Base-by-base conservation (phyloP, 805 yeast species). In the Pichia deserticola region DNA sequence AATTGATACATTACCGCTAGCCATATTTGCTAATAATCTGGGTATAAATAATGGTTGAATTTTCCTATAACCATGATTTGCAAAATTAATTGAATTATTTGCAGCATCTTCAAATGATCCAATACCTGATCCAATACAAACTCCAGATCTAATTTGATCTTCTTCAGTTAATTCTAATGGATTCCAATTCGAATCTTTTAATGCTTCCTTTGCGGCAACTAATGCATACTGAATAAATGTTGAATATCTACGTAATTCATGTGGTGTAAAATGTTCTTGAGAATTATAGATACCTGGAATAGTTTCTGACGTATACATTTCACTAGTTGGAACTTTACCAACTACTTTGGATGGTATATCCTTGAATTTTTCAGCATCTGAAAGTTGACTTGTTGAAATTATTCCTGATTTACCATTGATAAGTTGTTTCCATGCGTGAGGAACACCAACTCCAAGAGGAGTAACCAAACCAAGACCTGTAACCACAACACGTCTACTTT, bases 41-140 rank as follows among this genome's bases (percentile, higher is more conserved):
- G 99, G 98, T 6, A 93, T 81, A 63, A 92, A 86, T 49, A 89
- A 64, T 1, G 99, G 99, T 44, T 88, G 86, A 3, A 89, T 81
- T 54, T 79, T 81, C 51, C 82, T 77, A 62, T 84, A 85, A 0
- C 86, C 85, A n/a, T 15, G 12, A 29, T 53, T 42, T 8, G 70
- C 67, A 4, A 60, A 55, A 20, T 64, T 59, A 12, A 79, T 73
- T 1, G 88, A 66, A 57, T 84, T 87, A 4, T 78, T 84, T 58
- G 80, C 81, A 0, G 79, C 66, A 51, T 88, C 95, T 15, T 79
- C 83, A 44, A 92, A 74, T 3, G 95, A 86, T 0, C 97, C 98
- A 45, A 93, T 86, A 0, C 97, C 96, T 1, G 96, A 83, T 0
- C 98, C 99, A 8, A 92, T 78, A n/a, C 89, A 82, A 2, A 87